Conservation (phyloP, 2,329 filamentous ascomycete species). For the Cercospora janseana region DNA sequence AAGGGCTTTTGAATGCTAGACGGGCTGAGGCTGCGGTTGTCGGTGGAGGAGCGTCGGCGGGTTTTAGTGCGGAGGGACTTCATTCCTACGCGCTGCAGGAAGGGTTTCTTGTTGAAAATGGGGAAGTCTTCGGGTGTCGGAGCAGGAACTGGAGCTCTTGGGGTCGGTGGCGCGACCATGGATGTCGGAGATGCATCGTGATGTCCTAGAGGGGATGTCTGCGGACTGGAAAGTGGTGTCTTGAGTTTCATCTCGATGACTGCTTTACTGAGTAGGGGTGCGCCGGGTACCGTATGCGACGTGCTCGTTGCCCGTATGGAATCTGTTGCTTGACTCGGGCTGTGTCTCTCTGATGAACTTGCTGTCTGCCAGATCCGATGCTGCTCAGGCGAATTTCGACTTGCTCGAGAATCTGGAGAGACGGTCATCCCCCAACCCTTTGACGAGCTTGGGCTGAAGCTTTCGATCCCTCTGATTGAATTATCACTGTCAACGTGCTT, state of each 20-base stretch:
- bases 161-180: background rate
- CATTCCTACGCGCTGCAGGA: constrained; percentile 19
- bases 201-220: constrained; percentile 13
- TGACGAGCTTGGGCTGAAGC: background rate
- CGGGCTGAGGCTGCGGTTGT: constrained; percentile 7
- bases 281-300: constrained; percentile 8
- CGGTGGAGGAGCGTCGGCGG: background rate
- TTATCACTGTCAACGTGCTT: constrained; percentile 23
- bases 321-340: background rate
- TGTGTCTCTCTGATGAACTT: no score
- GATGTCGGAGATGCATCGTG: background rate
- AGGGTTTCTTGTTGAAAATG: constrained; percentile 16
- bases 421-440: background rate
- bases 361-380: background rate
- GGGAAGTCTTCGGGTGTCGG: background rate
- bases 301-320: background rate
- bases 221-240: constrained; percentile 22
- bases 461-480: constrained; percentile 10
- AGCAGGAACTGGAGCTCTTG: background rate
- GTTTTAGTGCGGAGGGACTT: background rate
- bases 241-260: constrained; percentile 26
- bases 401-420: no score
- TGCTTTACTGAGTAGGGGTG: constrained; percentile 26
- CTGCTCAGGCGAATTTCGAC: no score
- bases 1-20: constrained; percentile 17